Evolutionary conservation across 352 stramenopile genomes (phyloP), one percentile per base, ranked within the genome.

Genomic region (Saprolegnia diclina): DNA sequence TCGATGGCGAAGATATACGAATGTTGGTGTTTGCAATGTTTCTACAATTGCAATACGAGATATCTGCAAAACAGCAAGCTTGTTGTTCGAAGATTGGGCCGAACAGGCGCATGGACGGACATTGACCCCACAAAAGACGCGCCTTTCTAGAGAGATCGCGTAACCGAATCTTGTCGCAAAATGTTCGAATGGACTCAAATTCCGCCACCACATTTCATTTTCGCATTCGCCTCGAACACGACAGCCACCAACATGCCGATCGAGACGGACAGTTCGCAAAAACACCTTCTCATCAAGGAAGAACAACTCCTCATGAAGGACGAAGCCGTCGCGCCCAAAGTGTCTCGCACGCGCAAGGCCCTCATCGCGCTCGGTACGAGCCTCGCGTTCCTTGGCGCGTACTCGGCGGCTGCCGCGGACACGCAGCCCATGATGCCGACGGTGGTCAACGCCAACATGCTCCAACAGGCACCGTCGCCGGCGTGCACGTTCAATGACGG

Each of bases 401-500:
- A 48, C 42, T 11, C 42, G 42, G 42, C 42, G 42, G 10, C 42
- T 3, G 18, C 7, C 13, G 42, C 42, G 42, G 3, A 14, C 13
- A n/a, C 42, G 42, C 3, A 14, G 18, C 11, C 42, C 3, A 7
- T 3, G 13, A 3, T 48, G 1, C 42, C 42, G 42, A 11, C 42
- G 3, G 4, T 48, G 3, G 4, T 48, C 42, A n/a, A 14, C 42
- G 10, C 10, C 3, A 7, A 48, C 3, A 48, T 7, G 42, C 3
- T 48, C 13, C 42, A 48, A 7, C 42, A 11, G 3, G 42, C 42
- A 7, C 3, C 42, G 18, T 48, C 42, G 42, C 3, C 42, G 42
- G 42, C 42, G 52, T 48, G 42, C 42, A 48, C 42, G 42, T 48
- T 59, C 52, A 59, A 59, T 7, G 35, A 35, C 35, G 52, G 52